Conservation (phyloP, 192 early-diverging fungal species). For the Dissophora globulifera region DNA sequence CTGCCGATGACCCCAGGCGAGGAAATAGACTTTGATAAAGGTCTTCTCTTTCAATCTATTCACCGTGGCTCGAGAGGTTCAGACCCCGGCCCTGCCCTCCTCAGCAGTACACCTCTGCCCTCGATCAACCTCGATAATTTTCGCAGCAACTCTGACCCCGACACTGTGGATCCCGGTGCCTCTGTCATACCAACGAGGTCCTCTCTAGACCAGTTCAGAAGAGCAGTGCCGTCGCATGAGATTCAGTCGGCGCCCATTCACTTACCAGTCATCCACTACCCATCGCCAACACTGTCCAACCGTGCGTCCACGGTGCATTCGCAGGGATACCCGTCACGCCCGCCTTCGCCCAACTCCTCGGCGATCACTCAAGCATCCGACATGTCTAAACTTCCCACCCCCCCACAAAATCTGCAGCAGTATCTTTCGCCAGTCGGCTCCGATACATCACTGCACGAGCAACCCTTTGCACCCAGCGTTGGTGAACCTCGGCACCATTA, state of each 20-base stretch:
- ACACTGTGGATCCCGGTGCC: too few relatives aligned
- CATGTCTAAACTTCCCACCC: too few relatives aligned
- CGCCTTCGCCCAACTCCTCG: conserved; percentile 19
- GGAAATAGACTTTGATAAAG: conserved; percentile 30
- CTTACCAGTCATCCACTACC: conserved; percentile 17
- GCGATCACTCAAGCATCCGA: not conserved
- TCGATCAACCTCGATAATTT: too few relatives aligned
- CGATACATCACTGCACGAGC: not conserved
- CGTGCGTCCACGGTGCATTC: not conserved
- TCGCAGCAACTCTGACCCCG: too few relatives aligned
- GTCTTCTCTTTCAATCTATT: conserved; percentile 12
- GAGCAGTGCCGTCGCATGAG: conserved; percentile 4
- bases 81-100: not conserved
- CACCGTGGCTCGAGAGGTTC: conserved; percentile 8
- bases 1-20: conserved; percentile 19
- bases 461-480: not conserved
- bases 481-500: not conserved
- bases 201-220: too few relatives aligned
- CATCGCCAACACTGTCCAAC: not conserved
- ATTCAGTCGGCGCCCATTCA: conserved; percentile 20
- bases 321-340: not conserved
- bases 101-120: conserved; percentile 13
- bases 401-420: too few relatives aligned
- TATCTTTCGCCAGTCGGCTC: too few relatives aligned
- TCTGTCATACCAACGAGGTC: too few relatives aligned